Percentiles rank a stretch among this genome's conserved stretches.
Evolutionary conservation across 331 rosid genomes (phyloP).

Genomic region (Malus hybrid): DNA sequence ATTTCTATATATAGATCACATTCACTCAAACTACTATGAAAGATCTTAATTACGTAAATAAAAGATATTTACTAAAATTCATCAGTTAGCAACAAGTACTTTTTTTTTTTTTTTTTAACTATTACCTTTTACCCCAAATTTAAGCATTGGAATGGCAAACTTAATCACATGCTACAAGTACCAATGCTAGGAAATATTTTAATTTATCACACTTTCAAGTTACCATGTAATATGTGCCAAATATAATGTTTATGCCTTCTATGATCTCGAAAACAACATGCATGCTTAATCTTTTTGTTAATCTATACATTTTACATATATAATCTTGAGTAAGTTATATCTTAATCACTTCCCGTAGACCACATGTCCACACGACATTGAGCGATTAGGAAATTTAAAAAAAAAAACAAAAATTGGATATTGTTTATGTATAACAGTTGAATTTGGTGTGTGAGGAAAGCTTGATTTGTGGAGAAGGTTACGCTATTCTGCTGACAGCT

Average conservation of each 20-base stretch:
- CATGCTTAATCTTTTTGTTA: background rate
- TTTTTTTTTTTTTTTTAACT: background rate
- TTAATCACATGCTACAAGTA: constrained; percentile 22
- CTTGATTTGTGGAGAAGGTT: constrained; percentile 16
- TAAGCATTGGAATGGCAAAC: constrained; percentile 5
- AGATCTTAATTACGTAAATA: background rate
- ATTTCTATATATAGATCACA: too few relatives aligned
- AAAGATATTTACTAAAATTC: background rate
- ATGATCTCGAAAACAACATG: background rate
- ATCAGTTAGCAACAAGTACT: background rate
- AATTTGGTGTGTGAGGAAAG: background rate
- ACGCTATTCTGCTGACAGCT: constrained; percentile 8
- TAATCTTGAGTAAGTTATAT: background rate
- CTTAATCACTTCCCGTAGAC: background rate
- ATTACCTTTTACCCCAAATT: background rate
- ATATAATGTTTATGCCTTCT: background rate
- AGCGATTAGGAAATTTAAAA: too few relatives aligned
- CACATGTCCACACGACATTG: background rate
- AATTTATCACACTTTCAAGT: background rate
- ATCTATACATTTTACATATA: background rate
- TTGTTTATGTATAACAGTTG: background rate
- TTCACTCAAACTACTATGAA: too few relatives aligned
- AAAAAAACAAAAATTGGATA: background rate
- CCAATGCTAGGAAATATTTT: background rate
- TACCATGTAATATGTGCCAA: background rate